Evolutionary conservation across 768 basidiomycete species (phyloP).

Genomic region (Lentinula boryana): DNA sequence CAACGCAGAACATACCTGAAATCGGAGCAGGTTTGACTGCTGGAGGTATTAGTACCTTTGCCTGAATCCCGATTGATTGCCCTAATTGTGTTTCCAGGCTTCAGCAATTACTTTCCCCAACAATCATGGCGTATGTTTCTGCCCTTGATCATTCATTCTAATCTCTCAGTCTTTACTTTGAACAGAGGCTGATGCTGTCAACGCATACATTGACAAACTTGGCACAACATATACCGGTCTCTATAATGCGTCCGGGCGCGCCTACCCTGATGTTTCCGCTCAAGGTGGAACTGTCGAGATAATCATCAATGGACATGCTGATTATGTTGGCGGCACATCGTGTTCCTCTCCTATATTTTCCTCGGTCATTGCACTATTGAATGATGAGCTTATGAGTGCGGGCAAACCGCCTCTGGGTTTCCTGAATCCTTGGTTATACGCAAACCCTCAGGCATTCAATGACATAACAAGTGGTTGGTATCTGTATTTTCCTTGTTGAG

Average conservation of each 20-base stretch:
- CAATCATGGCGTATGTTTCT: conserved; percentile 28
- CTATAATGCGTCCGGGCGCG: conserved; percentile 33
- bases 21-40: conserved; percentile 9
- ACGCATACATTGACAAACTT: conserved; percentile 20
- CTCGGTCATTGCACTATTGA: conserved; percentile 37
- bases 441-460: conserved; percentile 5
- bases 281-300: conserved; percentile 16
- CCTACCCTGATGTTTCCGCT: conserved; percentile 17
- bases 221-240: conserved; percentile 32
- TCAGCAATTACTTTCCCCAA: conserved; percentile 15
- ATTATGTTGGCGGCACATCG: conserved; percentile 35
- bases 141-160: neutral
- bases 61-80: neutral
- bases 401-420: conserved; percentile 14
- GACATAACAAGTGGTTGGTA: neutral
- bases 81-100: neutral
- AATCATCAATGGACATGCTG: conserved; percentile 19
- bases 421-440: conserved; percentile 5
- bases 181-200: conserved; percentile 28
- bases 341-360: conserved; percentile 44
- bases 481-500: neutral
- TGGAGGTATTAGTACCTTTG: conserved; percentile 11
- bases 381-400: conserved; percentile 30
- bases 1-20: conserved; percentile 25
- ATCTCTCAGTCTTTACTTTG: neutral